Evolutionary conservation across 1,284 basidiomycete genomes (phyloP), one percentile per base, ranked within the genome.

Genomic region (Flammula alnicola): DNA sequence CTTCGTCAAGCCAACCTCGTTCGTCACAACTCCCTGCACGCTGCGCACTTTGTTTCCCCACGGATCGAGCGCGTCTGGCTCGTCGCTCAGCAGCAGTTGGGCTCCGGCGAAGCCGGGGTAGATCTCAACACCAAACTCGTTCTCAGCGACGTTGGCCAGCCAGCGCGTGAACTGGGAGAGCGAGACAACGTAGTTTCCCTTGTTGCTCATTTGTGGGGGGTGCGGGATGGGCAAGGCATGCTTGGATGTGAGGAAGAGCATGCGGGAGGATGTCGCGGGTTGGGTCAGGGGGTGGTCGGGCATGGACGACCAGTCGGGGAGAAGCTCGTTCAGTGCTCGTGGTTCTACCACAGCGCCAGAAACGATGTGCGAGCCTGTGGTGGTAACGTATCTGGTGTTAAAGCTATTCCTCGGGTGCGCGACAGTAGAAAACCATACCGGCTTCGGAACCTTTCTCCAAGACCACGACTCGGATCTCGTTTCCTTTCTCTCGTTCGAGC

Each of bases 91-190:
- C 1, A 98, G 75, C 7, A 97, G 70, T 42, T 86, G 80, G 0
- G 96, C 90, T 22, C 91, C 96, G 0, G 95, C 94, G 62, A 99
- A 99, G 16, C 97, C 96, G 1, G 97, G 92, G 69, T 99, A 99
- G 41, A 99, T 88, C 70, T 99, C 96, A 25, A 98, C 94, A 25
- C 95, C 96, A 41, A 74, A 74, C 47, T 93, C 78, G 41, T 89
- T 89, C 62, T 95, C 93, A 0, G 96, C 97, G 49, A 98, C 83
- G 58, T 82, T 75, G 5, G 86, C 93, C 1, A 99, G 80, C 96
- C 96, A 99, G 1, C 91, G 80, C 0, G 92, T 89, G 54, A 98
- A 85, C 26, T 84, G 86, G 1, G 93, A 95, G 25, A 99, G 83
- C 3, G 93, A 97, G 42, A 94, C 78, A 63, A 98, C 88, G 71